Percentiles rank a stretch among this genome's conserved stretches.
phyloP scores from a whole-genome alignment of 352 stramenopile species.

The Phytophthora pistaciae region DNA sequence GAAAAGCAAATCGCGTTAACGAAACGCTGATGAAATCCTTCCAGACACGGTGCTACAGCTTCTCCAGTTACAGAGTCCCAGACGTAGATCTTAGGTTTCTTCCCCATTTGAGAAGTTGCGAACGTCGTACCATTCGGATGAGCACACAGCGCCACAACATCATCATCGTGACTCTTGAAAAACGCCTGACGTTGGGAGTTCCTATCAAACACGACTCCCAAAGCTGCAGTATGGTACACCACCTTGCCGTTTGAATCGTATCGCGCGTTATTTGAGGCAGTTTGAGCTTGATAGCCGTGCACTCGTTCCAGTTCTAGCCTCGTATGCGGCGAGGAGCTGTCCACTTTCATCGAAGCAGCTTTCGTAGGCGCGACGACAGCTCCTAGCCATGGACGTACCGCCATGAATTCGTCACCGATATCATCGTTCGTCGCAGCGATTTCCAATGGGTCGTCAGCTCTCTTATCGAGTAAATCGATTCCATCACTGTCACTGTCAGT shows the following conservation, averaged over 20 bases:
- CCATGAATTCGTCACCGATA: conserved; percentile 91
- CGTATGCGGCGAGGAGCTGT: conserved; percentile 44
- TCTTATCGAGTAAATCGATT: conserved; percentile 21
- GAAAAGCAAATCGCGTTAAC: conserved; percentile 81
- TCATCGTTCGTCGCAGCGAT: conserved; percentile 41
- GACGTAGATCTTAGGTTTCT: conserved; percentile 84
- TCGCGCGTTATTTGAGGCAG: conserved; percentile 79
- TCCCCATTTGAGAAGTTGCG: conserved; percentile 90
- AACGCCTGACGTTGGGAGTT: conserved; percentile 51
- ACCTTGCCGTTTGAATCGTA: conserved; percentile 64
- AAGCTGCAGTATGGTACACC: conserved; percentile 82
- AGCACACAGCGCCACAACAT: conserved; percentile 82
- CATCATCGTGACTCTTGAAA: conserved; percentile 82
- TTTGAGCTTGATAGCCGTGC: conserved; percentile 84
- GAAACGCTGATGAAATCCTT: conserved; percentile 85
- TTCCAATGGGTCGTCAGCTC: conserved; percentile 42
- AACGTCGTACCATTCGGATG: conserved; percentile 85
- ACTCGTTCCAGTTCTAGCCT: conserved; percentile 71
- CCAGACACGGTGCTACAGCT: conserved; percentile 51
- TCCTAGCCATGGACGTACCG: conserved; percentile 89
- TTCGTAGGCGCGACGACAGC: conserved; percentile 81
- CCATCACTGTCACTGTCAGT: conserved; percentile 13
- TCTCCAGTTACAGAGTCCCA: conserved; percentile 59
- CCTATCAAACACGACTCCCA: conserved; percentile 80
- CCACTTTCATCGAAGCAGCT: conserved; percentile 42